These are phyloP conservation scores for Typha latifolia DNA, from an alignment of 176 grass and related monocot species.

Conservation along the genomic window DNA sequence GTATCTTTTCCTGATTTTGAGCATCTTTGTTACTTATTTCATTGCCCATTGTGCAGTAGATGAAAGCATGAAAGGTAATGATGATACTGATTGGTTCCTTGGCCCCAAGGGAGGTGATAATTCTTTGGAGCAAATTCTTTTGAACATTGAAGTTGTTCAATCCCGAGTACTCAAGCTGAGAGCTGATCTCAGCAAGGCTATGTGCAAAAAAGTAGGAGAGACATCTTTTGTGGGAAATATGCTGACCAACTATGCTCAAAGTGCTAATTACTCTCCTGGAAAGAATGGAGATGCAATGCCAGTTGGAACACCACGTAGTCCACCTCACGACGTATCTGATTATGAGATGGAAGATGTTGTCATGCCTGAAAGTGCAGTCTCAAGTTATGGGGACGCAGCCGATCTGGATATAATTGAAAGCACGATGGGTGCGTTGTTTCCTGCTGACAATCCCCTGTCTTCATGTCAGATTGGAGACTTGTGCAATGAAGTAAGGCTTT, in stretches of 20 bases:
- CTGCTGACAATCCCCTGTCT: constrained; percentile 26
- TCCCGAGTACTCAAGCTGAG: constrained; percentile 46
- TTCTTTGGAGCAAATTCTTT: constrained; percentile 59
- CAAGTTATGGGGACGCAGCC: constrained; percentile 77
- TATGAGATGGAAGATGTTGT: constrained; percentile 58
- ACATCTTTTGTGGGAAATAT: constrained; percentile 33
- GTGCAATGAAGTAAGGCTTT: constrained; percentile 42
- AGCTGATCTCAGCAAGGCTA: constrained; percentile 46
- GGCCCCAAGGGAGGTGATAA: constrained; percentile 45
- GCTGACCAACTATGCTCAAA: constrained; percentile 35
- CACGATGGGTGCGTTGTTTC: constrained; percentile 54
- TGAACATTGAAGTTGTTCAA: constrained; percentile 69
- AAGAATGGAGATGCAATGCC: constrained; percentile 33
- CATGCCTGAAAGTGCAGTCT: constrained; percentile 70
- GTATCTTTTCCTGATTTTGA: too few species aligned
- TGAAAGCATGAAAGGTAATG: constrained; percentile 58
- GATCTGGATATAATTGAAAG: constrained; percentile 74
- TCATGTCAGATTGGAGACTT: constrained; percentile 54
- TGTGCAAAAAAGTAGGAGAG: constrained; percentile 35
- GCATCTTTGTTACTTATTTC: constrained; percentile 5
- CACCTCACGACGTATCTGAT: constrained; percentile 38
- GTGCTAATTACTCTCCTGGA: constrained; percentile 52
- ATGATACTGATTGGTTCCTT: constrained; percentile 76
- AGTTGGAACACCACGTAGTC: constrained; percentile 6
- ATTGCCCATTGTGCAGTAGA: constrained; percentile 29